Evolutionary conservation across 441 rosid genomes (phyloP).

Genomic region (Erodium chrysanthum): DNA sequence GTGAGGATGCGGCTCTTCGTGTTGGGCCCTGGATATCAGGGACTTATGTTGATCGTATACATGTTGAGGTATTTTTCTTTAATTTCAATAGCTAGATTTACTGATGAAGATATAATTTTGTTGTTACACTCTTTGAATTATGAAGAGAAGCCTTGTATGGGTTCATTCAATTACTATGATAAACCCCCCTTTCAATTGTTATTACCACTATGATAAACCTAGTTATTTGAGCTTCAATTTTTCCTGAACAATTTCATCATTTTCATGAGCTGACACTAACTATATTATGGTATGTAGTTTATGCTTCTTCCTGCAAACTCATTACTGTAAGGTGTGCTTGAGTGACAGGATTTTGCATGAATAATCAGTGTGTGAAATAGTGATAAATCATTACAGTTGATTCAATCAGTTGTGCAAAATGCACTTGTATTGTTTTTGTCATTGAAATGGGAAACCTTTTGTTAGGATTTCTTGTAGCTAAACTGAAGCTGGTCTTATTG

Average conservation of each 20-base stretch:
- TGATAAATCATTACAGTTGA: neutral
- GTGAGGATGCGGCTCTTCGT: slow-evolving; percentile 61
- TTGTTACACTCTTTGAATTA: neutral
- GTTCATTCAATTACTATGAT: neutral
- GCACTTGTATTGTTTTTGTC: neutral
- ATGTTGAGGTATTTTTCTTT: slow-evolving; percentile 52
- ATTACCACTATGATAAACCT: neutral
- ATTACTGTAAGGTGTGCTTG: neutral
- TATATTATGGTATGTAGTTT: neutral
- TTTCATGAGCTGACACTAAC: neutral
- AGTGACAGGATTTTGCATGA: neutral
- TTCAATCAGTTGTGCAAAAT: neutral
- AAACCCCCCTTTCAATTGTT: too few species aligned
- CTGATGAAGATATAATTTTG: too few species aligned
- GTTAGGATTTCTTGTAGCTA: too few species aligned
- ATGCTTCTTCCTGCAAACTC: neutral
- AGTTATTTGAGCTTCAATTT: neutral
- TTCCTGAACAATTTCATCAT: neutral
- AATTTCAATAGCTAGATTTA: neutral
- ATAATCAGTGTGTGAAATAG: neutral
- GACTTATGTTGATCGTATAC: slow-evolving; percentile 73
- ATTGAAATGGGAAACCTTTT: too few species aligned
- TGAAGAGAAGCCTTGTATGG: neutral
- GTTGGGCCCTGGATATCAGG: slow-evolving; percentile 84
- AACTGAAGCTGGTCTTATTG: too few species aligned